These are phyloP conservation scores for Claviceps digitariae DNA, from an alignment of 2,329 filamentous ascomycete species.

Conservation along the genomic window DNA sequence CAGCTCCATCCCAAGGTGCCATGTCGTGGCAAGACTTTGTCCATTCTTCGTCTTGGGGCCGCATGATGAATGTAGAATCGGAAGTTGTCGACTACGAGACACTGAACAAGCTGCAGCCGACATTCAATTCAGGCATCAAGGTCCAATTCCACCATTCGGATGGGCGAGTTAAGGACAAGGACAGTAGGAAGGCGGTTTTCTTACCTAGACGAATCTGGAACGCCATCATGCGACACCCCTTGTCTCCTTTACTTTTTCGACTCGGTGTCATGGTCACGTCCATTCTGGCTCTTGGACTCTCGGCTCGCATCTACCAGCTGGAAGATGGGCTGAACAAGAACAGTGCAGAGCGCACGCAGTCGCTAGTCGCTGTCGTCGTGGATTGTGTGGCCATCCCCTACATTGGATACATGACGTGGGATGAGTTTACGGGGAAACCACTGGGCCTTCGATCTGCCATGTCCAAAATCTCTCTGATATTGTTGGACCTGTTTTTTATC, in stretches of 20 bases:
- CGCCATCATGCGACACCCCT: slow-evolving; percentile 62
- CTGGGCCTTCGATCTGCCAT: slow-evolving; percentile 72
- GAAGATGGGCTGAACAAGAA: slow-evolving; percentile 30
- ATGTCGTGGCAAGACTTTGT: slow-evolving; percentile 40
- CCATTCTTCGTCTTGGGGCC: slow-evolving; percentile 38
- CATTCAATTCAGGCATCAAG: slow-evolving; percentile 27
- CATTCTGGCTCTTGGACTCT: slow-evolving; percentile 64
- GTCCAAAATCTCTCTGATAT: slow-evolving; percentile 77
- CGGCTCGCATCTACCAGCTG: slow-evolving; percentile 57
- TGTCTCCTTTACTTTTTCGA: slow-evolving; percentile 75
- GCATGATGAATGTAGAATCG: slow-evolving; percentile 31
- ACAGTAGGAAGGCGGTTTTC: slow-evolving; percentile 16
- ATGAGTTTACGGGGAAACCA: slow-evolving; percentile 92
- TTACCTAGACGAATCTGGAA: slow-evolving; percentile 48
- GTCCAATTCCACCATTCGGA: slow-evolving; percentile 16
- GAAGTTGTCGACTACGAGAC: slow-evolving; percentile 32
- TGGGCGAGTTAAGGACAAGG: slow-evolving; percentile 13
- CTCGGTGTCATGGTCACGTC: slow-evolving; percentile 74
- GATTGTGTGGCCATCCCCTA: slow-evolving; percentile 84
- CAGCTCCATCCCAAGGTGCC: slow-evolving; percentile 26
- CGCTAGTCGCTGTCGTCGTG: slow-evolving; percentile 77
- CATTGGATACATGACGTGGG: slow-evolving; percentile 84
- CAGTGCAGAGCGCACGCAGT: slow-evolving; percentile 53
- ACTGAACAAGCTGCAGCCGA: slow-evolving; percentile 32
- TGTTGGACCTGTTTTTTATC: slow-evolving; percentile 91